Evolutionary conservation across 2,329 filamentous ascomycete genomes (phyloP).

Genomic region (Fusarium sp.): DNA sequence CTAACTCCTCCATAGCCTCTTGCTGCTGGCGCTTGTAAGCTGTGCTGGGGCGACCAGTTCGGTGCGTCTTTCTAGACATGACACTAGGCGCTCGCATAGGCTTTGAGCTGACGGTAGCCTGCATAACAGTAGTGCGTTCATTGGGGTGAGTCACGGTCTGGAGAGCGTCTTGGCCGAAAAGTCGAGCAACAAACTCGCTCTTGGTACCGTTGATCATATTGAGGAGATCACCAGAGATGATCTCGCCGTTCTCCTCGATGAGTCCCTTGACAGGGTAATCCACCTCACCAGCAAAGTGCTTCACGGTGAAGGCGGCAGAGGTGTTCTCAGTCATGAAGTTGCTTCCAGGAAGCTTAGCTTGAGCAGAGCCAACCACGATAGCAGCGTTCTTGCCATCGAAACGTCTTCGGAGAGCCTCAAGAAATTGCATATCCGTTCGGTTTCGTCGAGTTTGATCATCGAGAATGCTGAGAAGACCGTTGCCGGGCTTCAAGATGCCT

Average conservation of each 20-base stretch:
- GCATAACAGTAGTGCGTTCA: slow-evolving; percentile 89
- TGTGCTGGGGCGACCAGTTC: slow-evolving; percentile 45
- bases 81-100: slow-evolving; percentile 92
- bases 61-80: slow-evolving; percentile 77
- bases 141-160: slow-evolving; percentile 93
- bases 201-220: slow-evolving; percentile 90
- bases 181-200: slow-evolving; percentile 85
- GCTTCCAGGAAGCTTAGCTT: slow-evolving; percentile 80
- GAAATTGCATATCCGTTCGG: slow-evolving; percentile 85
- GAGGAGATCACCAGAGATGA: slow-evolving; percentile 94
- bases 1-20: slow-evolving; percentile 56
- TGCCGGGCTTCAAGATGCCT: slow-evolving; percentile 88
- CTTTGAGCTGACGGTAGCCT: slow-evolving; percentile 95
- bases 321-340: slow-evolving; percentile 88
- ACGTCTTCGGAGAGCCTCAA: slow-evolving; percentile 89
- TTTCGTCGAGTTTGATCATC: slow-evolving; percentile 95
- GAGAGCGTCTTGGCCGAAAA: slow-evolving; percentile 95
- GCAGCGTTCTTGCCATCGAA: slow-evolving; percentile 95
- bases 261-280: slow-evolving; percentile 89
- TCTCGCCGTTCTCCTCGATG: slow-evolving; percentile 93
- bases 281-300: slow-evolving; percentile 95
- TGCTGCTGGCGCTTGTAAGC: slow-evolving; percentile 50
- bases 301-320: slow-evolving; percentile 84
- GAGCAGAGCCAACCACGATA: slow-evolving; percentile 79
- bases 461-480: slow-evolving; percentile 90